Percentiles rank a stretch among this genome's conserved stretches.
These are phyloP conservation scores for Pleurotus tuoliensis DNA, from an alignment of 768 basidiomycete genomes.

Conservation along the genomic window DNA sequence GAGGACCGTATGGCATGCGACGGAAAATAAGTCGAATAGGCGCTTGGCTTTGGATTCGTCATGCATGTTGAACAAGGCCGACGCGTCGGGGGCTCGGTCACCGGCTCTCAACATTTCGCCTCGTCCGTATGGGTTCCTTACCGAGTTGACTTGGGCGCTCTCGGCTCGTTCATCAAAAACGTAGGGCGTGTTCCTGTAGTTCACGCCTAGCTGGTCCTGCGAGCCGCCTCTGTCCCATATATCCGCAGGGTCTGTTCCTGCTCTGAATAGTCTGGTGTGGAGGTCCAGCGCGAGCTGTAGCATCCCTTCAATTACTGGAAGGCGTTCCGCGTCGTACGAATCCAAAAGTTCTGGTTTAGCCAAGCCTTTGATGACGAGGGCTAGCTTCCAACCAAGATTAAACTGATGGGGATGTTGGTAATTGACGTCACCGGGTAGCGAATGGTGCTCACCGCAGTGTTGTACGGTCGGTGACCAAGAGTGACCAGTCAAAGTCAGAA, in stretches of 20 bases:
- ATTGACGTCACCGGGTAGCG: too few species aligned
- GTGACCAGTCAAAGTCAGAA: too few species aligned
- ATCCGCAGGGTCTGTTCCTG: slow-evolving; percentile 2
- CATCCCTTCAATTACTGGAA: slow-evolving; percentile 26
- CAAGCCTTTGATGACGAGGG: slow-evolving; percentile 18
- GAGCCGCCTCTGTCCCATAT: slow-evolving; percentile 18
- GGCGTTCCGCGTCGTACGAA: slow-evolving; percentile 23
- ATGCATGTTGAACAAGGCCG: slow-evolving; percentile 20
- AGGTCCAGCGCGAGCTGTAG: slow-evolving; percentile 17
- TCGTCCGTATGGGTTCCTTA: slow-evolving; percentile 20
- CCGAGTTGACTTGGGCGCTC: neutral
- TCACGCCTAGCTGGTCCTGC: slow-evolving; percentile 44
- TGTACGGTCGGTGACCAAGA: too few species aligned
- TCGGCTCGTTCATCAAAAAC: slow-evolving; percentile 37
- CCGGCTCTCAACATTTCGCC: slow-evolving; percentile 30
- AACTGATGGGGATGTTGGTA: slow-evolving; percentile 9
- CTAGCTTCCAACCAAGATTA: slow-evolving; percentile 28
- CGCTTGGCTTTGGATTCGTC: slow-evolving; percentile 3
- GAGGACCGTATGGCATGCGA: slow-evolving; percentile 29
- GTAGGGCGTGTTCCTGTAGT: slow-evolving; percentile 49
- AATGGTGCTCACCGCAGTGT: neutral
- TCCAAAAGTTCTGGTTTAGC: slow-evolving; percentile 17
- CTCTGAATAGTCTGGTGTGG: slow-evolving; percentile 7
- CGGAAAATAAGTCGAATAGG: slow-evolving; percentile 25
- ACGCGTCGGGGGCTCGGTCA: slow-evolving; percentile 43